Percentiles rank a stretch among this genome's conserved stretches.
These are phyloP conservation scores for Porcisia hertigi DNA, from an alignment of 208 protist genomes.

Conservation along the genomic window DNA sequence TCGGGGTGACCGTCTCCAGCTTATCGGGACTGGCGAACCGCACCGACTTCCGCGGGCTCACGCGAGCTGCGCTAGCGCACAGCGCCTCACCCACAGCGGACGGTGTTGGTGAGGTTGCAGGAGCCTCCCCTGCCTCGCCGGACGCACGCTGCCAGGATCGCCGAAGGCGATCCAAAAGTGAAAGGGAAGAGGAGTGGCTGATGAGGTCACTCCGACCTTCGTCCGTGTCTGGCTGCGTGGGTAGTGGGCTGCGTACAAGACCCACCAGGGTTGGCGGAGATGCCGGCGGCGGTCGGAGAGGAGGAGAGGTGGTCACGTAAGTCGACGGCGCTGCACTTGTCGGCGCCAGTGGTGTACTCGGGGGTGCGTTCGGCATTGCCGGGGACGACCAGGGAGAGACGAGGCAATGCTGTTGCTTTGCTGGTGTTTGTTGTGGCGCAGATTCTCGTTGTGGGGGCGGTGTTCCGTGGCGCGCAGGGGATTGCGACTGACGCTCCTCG, in stretches of 20 bases:
- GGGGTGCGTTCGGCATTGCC: constrained; percentile 1
- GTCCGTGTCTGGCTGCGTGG: constrained; percentile 1
- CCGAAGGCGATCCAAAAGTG: constrained; percentile 12
- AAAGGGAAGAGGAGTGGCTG: neutral
- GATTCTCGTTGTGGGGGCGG: neutral
- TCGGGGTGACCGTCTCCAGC: constrained; percentile 49
- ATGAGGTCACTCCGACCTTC: neutral
- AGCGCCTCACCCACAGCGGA: constrained; percentile 6
- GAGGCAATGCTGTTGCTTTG: neutral
- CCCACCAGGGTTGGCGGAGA: constrained; percentile 9
- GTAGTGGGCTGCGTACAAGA: constrained; percentile 5
- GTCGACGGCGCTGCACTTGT: neutral
- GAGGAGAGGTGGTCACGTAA: neutral
- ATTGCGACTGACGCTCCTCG: constrained; percentile 41
- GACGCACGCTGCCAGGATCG: constrained; percentile 10
- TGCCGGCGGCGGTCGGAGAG: constrained; percentile 6
- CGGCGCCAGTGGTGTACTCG: neutral
- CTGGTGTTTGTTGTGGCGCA: neutral
- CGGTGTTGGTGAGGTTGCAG: constrained; percentile 12
- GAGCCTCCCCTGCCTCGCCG: neutral
- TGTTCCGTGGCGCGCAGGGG: constrained; percentile 20
- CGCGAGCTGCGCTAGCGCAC: neutral
- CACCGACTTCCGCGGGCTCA: constrained; percentile 74
- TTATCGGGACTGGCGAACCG: constrained; percentile 58
- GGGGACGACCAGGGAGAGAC: constrained; percentile 1